phyloP scores from a whole-genome alignment of 768 basidiomycete genomes.

The Russula ochroleuca region DNA sequence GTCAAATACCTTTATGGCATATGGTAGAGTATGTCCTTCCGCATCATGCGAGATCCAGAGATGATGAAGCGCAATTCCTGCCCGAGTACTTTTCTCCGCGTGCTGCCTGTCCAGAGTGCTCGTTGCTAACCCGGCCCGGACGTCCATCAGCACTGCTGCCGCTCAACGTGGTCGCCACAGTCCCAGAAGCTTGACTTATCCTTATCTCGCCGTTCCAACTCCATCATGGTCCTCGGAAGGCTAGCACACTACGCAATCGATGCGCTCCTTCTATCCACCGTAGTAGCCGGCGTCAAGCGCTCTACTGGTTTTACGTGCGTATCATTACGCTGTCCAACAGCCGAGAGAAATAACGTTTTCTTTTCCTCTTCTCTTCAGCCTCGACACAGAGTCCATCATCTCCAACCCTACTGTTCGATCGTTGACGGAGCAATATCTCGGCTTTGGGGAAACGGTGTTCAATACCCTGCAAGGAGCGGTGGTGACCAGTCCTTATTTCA shows the following conservation, averaged over 20 bases:
- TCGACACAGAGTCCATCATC: slow-evolving; percentile 67
- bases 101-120: too few relatives aligned
- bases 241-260: slow-evolving; percentile 82
- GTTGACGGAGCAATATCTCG: slow-evolving; percentile 76
- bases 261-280: slow-evolving; percentile 79
- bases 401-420: slow-evolving; percentile 73
- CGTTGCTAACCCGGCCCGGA: too few relatives aligned
- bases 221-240: slow-evolving; percentile 54
- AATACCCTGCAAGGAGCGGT: slow-evolving; percentile 78
- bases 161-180: neutral
- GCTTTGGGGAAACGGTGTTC: slow-evolving; percentile 85
- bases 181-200: too few relatives aligned
- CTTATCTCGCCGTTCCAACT: neutral
- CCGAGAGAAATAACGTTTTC: slow-evolving; percentile 11
- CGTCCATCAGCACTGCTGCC: too few relatives aligned
- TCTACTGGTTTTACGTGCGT: slow-evolving; percentile 89
- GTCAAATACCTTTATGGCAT: too few relatives aligned
- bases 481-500: slow-evolving; percentile 85
- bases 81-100: too few relatives aligned
- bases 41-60: too few relatives aligned
- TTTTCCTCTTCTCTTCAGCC: slow-evolving; percentile 39
- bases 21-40: too few relatives aligned
- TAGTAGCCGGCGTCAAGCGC: slow-evolving; percentile 85
- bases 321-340: slow-evolving; percentile 10
- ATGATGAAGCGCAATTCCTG: too few relatives aligned